Base-by-base conservation (phyloP, 2,329 filamentous ascomycete species). In the Penicillium verrucosum region DNA sequence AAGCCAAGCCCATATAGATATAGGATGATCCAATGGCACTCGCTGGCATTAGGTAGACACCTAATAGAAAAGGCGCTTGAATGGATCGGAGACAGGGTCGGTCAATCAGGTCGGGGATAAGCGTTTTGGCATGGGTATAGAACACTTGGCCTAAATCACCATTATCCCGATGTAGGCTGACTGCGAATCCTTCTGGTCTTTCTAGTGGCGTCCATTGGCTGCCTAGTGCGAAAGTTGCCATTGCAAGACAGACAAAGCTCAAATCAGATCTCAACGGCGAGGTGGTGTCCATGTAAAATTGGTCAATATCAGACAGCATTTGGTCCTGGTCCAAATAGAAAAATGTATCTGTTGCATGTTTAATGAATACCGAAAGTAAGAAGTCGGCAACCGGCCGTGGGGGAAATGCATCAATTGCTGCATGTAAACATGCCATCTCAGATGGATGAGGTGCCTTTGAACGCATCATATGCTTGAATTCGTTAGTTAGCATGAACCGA, bases 1-100 rank as follows among this genome's bases (percentile, higher is more conserved):
- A 66, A 3, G 81, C 80, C 47, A 79, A 69, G 1, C 80, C 80
- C 21, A 80, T 74, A 30, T 64, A 67, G n/a, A 65, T 51, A 42
- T 67, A 66, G 2, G 72, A 73, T 3, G 71, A 69, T 7, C 70
- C 70, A 43, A 73, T 67, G 0, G 73, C 70, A 47, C 64, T 72
- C 11, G 68, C 60, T 1, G 73, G 73, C 63, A 75, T 63, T 2
- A 73, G 57, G 41, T 75, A 75, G 6, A 75, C 71, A 1, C 72
- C 71, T 5, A 75, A 34, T 1, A 74, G 51, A 16, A 69, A 74
- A 0, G 65, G 61, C 0, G 69, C 72, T 38, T 75, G 73, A 0
- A 75, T 67, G 2, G 71, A 71, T 14, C 65, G 58, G 4, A 75
- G 27, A 23, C 65, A 70, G 5, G 69, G 64, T 7, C 65, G 58